Evolutionary conservation across 768 basidiomycete genomes (phyloP).

Genomic region (Trametes gibbosa): DNA sequence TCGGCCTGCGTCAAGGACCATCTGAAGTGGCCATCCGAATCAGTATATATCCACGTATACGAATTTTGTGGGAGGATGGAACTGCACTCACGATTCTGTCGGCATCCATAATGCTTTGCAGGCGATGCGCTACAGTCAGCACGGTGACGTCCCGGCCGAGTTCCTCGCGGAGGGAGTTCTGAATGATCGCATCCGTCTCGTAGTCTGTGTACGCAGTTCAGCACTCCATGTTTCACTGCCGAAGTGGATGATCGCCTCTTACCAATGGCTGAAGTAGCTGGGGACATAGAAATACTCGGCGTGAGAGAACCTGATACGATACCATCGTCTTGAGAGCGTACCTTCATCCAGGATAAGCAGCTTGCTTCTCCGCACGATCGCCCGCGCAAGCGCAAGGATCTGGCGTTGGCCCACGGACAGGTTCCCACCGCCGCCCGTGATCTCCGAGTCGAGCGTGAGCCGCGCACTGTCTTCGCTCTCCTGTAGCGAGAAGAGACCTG

Average conservation of each 20-base stretch:
- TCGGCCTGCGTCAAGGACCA: slow-evolving; percentile 40
- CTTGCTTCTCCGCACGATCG: slow-evolving; percentile 53
- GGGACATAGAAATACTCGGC: not conserved
- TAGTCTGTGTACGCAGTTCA: slow-evolving; percentile 36
- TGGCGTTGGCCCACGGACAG: slow-evolving; percentile 56
- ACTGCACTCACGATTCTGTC: slow-evolving; percentile 45
- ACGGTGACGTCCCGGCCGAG: slow-evolving; percentile 42
- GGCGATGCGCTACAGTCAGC: slow-evolving; percentile 55
- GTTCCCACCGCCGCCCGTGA: slow-evolving; percentile 44
- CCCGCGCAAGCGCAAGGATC: slow-evolving; percentile 56
- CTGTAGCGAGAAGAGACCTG: slow-evolving; percentile 45
- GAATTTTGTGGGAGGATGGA: too few species aligned
- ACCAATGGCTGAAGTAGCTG: slow-evolving; percentile 46
- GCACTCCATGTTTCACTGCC: not conserved
- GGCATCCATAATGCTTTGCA: slow-evolving; percentile 54
- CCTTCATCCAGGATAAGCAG: slow-evolving; percentile 58
- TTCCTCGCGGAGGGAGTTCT: slow-evolving; percentile 47
- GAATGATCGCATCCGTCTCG: slow-evolving; percentile 52
- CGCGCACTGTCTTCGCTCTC: slow-evolving; percentile 31
- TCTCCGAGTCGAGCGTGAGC: slow-evolving; percentile 42
- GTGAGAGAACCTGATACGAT: not conserved
- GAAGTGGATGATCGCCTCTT: too few species aligned
- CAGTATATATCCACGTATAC: too few species aligned
- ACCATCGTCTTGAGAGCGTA: slow-evolving; percentile 20
- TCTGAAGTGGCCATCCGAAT: slow-evolving; percentile 23